Base-by-base conservation (phyloP, 345 rosid species). In the Eucalyptus pumila region DNA sequence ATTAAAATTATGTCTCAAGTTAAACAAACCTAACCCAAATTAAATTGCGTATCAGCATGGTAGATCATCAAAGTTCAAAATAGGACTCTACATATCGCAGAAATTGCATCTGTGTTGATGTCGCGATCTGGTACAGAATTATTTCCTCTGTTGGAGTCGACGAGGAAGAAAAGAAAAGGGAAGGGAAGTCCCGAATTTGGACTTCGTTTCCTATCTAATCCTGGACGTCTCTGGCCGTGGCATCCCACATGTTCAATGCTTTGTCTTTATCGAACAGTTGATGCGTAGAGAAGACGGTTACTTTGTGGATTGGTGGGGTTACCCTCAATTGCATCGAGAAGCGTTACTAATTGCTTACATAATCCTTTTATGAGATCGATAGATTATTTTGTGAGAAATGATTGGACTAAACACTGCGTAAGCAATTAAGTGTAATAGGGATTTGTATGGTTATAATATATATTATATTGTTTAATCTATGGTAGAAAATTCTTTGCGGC, bases 401-500 rank as follows among this genome's bases (percentile, higher is more conserved):
- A 23, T 24, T 56, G 62, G 62, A 24, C 62, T 26, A 56, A 24
- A 56, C 30, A 56, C 30, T 1, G 13, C 3, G 30, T 23, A 19
- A 56, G 3, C 6, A 23, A 24, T 56, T 56, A 56, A 26, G 21
- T 24, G 30, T 26, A 56, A 56, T 56, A 23, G 62, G 6, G 0
- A 23, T 56, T 56, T 23, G 30, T 56, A 56, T 56, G 13, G 14
- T 24, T 23, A 30, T 56, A 4, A 23, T 56, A 24, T 56, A 4
- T 56, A 26, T 24, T 56, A 0, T 56, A 56, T 23, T 56, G 1
- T 6, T 24, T 56, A 26, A 24, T 23, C 0, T 56, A 56, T 9
- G 6, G 6, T 10, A 6, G 0, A 21, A 56, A 56, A 56, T 23
- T 56, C 1, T 56, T 23, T 24, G 3, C 6, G 1, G 0, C 3